These are phyloP conservation scores for Torulaspora franciscae DNA, from an alignment of 805 yeast species.

Conservation along the genomic window DNA sequence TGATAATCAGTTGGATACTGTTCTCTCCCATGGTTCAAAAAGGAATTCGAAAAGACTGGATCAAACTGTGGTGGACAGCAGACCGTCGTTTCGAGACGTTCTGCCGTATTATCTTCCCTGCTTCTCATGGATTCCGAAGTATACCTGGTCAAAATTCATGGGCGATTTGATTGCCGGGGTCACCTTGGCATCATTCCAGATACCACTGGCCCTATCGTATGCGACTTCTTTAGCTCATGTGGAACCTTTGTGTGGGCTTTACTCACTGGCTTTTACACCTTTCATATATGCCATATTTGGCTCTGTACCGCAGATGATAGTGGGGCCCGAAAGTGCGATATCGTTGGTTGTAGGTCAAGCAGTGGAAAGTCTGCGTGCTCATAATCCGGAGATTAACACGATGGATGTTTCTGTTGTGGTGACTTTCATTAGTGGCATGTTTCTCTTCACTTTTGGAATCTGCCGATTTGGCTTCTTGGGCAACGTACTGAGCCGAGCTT, in stretches of 20 bases:
- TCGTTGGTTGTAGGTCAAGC: slow-evolving; percentile 79
- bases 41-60: slow-evolving; percentile 10
- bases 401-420: slow-evolving; percentile 62
- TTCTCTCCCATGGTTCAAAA: slow-evolving; percentile 1
- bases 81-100: slow-evolving; percentile 20
- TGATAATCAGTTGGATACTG: slow-evolving; percentile 1
- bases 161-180: slow-evolving; percentile 79
- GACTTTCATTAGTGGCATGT: slow-evolving; percentile 70
- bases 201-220: slow-evolving; percentile 69
- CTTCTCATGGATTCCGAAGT: slow-evolving; percentile 59
- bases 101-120: slow-evolving; percentile 65
- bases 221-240: slow-evolving; percentile 82
- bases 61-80: slow-evolving; percentile 5
- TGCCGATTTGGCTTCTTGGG: slow-evolving; percentile 84
- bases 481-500: slow-evolving; percentile 68
- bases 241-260: slow-evolving; percentile 74
- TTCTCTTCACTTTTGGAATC: slow-evolving; percentile 67
- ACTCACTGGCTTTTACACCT: slow-evolving; percentile 73
- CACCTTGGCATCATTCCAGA: slow-evolving; percentile 84
- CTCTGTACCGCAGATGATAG: slow-evolving; percentile 82
- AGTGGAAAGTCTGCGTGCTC: slow-evolving; percentile 51
- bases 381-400: slow-evolving; percentile 40
- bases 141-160: slow-evolving; percentile 38
- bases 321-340: slow-evolving; percentile 89
- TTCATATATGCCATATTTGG: slow-evolving; percentile 74